Evolutionary conservation across 495 filamentous ascomycete genomes (phyloP).

Genomic region (Lophium mytilinum): DNA sequence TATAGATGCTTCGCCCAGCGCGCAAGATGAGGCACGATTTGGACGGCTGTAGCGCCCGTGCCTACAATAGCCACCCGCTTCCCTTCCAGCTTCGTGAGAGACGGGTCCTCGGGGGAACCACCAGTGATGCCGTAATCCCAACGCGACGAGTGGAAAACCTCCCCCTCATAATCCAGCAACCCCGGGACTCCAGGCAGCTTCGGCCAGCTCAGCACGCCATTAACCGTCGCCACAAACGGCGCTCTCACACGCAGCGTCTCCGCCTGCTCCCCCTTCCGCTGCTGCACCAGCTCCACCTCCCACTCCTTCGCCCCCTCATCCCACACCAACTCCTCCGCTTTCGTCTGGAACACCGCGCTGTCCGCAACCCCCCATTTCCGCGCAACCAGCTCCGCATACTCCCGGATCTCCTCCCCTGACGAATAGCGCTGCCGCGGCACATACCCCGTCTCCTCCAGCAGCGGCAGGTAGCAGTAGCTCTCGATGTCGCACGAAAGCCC

Average conservation of each 20-base stretch:
- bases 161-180: conserved; percentile 39
- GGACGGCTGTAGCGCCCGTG: conserved; percentile 49
- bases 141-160: conserved; percentile 45
- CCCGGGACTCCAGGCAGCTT: conserved; percentile 40
- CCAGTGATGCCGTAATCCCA: conserved; percentile 50
- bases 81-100: conserved; percentile 38
- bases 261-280: conserved; percentile 20
- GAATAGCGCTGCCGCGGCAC: conserved; percentile 43
- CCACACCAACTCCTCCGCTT: conserved; percentile 35
- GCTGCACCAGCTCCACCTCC: conserved; percentile 34
- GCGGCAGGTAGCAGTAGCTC: conserved; percentile 45
- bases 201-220: conserved; percentile 38
- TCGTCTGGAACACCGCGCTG: conserved; percentile 42
- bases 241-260: conserved; percentile 28
- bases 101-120: conserved; percentile 39
- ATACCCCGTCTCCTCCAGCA: conserved; percentile 54
- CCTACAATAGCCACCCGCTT: conserved; percentile 48
- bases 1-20: conserved; percentile 45
- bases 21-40: conserved; percentile 44
- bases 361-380: conserved; percentile 40
- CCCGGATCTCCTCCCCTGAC: conserved; percentile 39
- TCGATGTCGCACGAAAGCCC: conserved; percentile 46
- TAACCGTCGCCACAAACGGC: conserved; percentile 34
- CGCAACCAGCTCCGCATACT: conserved; percentile 37
- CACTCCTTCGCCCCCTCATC: conserved; percentile 38